These are phyloP conservation scores for Trichoderma sp. DNA, from an alignment of 2,329 filamentous ascomycete genomes.

Conservation along the genomic window DNA sequence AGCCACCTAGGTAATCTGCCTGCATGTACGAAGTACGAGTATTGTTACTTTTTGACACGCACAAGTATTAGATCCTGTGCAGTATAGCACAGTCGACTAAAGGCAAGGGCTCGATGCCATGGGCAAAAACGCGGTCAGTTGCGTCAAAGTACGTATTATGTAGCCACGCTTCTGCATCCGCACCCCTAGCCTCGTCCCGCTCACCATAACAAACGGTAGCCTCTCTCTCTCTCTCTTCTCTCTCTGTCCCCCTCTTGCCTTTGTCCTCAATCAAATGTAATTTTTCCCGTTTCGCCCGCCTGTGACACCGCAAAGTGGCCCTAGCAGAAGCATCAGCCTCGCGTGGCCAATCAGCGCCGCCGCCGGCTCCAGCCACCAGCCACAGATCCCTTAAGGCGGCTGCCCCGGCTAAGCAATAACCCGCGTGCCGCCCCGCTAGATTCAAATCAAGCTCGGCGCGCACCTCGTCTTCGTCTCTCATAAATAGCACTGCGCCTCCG, in stretches of 20 bases:
- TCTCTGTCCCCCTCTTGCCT: neutral
- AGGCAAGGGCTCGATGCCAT: neutral
- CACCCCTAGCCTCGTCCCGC: conserved; percentile 7
- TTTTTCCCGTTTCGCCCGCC: neutral
- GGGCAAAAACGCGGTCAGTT: conserved; percentile 17
- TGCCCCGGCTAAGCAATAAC: conserved; percentile 31
- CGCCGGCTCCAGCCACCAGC: conserved; percentile 6
- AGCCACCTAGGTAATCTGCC: neutral
- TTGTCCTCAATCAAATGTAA: too few species aligned
- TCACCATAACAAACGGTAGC: conserved; percentile 6
- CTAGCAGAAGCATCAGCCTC: neutral
- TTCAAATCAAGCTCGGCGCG: conserved; percentile 36
- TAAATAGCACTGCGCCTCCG: conserved; percentile 47
- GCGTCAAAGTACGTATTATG: neutral
- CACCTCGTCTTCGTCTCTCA: conserved; percentile 40
- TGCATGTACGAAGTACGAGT: too few species aligned
- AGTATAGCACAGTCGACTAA: neutral
- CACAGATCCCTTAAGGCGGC: conserved; percentile 18
- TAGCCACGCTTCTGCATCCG: neutral
- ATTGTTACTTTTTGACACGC: too few species aligned
- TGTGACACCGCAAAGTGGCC: conserved; percentile 16
- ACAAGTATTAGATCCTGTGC: too few species aligned
- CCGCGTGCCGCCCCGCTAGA: conserved; percentile 36
- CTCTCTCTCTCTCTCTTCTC: neutral
- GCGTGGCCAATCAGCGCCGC: neutral